Base-by-base conservation (phyloP, 2,329 filamentous ascomycete genomes). In the Zasmidium cellare region DNA sequence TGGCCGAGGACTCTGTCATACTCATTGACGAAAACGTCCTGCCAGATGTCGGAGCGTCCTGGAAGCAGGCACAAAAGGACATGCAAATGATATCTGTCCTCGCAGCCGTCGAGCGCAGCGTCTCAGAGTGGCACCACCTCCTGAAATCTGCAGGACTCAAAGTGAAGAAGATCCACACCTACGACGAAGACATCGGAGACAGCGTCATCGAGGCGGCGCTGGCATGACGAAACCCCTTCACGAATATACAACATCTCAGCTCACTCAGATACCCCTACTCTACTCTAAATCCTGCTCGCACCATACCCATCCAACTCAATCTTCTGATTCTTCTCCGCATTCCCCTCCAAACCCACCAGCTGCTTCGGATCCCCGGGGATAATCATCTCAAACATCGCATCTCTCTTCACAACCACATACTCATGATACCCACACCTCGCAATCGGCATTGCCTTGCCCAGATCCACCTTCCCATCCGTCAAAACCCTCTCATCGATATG, bases 391-490 rank as follows among this genome's bases (percentile, higher is more conserved):
- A 87, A 87, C 1, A 80, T 79, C 48, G 55, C 62, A 57, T 71
- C 69, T 20, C 83, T 78, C 52, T 74, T 72, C 2, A 86, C 74
- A 11, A 83, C 81, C 1, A 80, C 75, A 72, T 86, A 87, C 67
- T 86, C 76, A 65, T 81, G 82, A 67, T 87, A 87, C 16, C 84
- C 84, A 66, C 80, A 85, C 23, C 84, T 71, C 6, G 83, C 84
- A 71, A 87, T 86, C 3, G 84, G 84, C 72, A 78, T 73, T 20
- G 80, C 83, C 72, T 85, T 85, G 2, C 65, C 69, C 1, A 86
- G 70, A 74, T 87, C 83, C 41, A 87, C 67, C 55, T 77, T 76
- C 0, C 83, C 82, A 60, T 83, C 74, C 2, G 81, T 84, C 62
- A 87, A 61, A 1, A 82, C 82, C 11, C 72, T 67, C 47, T 86